These are phyloP conservation scores for Blastobotrys raffinosifermentans DNA, from an alignment of 1,139 yeast genomes.

Conservation along the genomic window DNA sequence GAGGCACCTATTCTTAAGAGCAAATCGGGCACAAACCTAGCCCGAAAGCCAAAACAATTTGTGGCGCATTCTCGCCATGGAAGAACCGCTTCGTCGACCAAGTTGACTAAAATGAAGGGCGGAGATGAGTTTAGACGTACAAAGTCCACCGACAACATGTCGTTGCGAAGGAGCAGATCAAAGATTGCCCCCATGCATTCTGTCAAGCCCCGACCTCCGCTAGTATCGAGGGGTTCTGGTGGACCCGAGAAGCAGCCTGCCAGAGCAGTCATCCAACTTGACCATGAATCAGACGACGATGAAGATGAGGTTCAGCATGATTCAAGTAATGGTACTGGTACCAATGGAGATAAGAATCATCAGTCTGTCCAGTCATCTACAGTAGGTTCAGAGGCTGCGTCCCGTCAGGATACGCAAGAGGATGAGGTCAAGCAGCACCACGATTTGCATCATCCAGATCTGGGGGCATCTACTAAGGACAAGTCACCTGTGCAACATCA, in stretches of 20 bases:
- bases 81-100: conserved; percentile 16
- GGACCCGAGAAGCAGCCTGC: too few species aligned
- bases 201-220: too few species aligned
- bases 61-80: conserved; percentile 17
- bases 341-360: background rate
- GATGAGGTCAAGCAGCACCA: too few species aligned
- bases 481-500: too few species aligned
- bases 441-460: too few species aligned
- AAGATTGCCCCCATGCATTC: conserved; percentile 13
- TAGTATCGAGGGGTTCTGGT: too few species aligned
- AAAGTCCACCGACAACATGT: conserved; percentile 13
- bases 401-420: too few species aligned
- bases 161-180: conserved; percentile 21
- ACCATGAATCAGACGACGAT: conserved; percentile 18
- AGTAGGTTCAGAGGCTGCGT: too few species aligned
- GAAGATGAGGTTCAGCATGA: background rate
- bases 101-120: conserved; percentile 13
- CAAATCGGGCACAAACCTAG: background rate
- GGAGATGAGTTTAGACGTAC: conserved; percentile 10
- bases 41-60: conserved; percentile 14
- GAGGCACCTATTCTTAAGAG: background rate
- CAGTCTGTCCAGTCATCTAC: too few species aligned
- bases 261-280: conserved; percentile 28
- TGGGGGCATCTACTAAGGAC: too few species aligned
- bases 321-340: background rate